These are phyloP conservation scores for Penicillium psychrosexuale DNA, from an alignment of 2,329 filamentous ascomycete genomes.

Conservation along the genomic window DNA sequence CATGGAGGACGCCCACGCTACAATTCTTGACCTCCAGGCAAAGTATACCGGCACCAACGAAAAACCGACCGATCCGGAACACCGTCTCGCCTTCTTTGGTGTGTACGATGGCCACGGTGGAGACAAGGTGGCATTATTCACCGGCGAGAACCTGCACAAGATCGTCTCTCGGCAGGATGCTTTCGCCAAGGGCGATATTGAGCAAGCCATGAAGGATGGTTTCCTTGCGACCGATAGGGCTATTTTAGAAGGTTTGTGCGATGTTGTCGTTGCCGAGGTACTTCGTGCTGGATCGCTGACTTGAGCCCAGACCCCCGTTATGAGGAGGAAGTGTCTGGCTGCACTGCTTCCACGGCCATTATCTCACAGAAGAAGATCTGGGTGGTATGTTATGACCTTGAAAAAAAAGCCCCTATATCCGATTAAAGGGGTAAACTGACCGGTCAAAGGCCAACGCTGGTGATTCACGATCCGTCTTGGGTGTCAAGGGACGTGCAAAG, in stretches of 20 bases:
- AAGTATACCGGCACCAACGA: conserved; percentile 50
- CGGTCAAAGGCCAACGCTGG: conserved; percentile 80
- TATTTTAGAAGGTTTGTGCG: conserved; percentile 79
- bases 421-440: conserved; percentile 21
- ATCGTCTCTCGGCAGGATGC: conserved; percentile 94
- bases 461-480: conserved; percentile 90
- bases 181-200: conserved; percentile 86
- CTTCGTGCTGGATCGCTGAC: conserved; percentile 12
- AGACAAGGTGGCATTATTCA: conserved; percentile 91
- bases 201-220: conserved; percentile 94
- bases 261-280: neutral
- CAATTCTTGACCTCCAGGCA: conserved; percentile 79
- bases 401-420: neutral
- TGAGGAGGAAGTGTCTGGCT: conserved; percentile 96
- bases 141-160: conserved; percentile 87
- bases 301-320: conserved; percentile 76
- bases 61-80: conserved; percentile 61
- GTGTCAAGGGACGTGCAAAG: conserved; percentile 95
- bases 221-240: conserved; percentile 95
- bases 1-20: conserved; percentile 96
- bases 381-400: conserved; percentile 65
- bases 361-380: conserved; percentile 91
- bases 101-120: conserved; percentile 98
- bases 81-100: conserved; percentile 89
- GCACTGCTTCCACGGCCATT: conserved; percentile 88